These are phyloP conservation scores for Flaveria trinervia DNA, from an alignment of 129 eudicot genomes.

Conservation along the genomic window DNA sequence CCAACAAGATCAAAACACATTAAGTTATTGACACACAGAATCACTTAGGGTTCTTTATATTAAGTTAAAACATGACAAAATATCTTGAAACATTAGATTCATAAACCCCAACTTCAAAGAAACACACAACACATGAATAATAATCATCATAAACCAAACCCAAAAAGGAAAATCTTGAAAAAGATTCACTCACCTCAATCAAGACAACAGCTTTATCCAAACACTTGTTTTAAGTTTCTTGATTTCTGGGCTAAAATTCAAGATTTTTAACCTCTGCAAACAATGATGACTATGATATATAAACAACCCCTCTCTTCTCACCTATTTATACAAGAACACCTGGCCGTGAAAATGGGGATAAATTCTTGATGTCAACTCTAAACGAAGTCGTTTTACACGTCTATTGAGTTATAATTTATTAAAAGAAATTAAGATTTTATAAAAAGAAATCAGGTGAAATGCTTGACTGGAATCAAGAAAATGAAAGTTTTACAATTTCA, in stretches of 20 bases:
- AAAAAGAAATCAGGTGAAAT: background rate
- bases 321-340: constrained; percentile 28
- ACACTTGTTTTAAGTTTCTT: constrained; percentile 11
- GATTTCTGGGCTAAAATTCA: constrained; percentile 22
- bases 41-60: too few species aligned
- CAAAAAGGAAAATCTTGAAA: constrained; percentile 2
- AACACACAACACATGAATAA: constrained; percentile 11
- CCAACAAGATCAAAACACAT: too few species aligned
- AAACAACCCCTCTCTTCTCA: constrained; percentile 20
- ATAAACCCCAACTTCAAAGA: background rate
- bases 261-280: constrained; percentile 2
- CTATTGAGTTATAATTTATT: background rate
- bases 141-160: constrained; percentile 8
- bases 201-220: constrained; percentile 26
- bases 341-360: constrained; percentile 21
- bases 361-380: constrained; percentile 20
- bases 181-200: constrained; percentile 25
- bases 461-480: constrained; percentile 36
- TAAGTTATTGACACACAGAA: too few species aligned
- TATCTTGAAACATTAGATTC: background rate
- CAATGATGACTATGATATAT: constrained; percentile 23
- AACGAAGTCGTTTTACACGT: constrained; percentile 15
- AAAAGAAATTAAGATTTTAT: background rate
- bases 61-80: background rate
- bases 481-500: constrained; percentile 9